Evolutionary conservation across 768 basidiomycete genomes (phyloP).

Genomic region (Lactifluus piperatus): DNA sequence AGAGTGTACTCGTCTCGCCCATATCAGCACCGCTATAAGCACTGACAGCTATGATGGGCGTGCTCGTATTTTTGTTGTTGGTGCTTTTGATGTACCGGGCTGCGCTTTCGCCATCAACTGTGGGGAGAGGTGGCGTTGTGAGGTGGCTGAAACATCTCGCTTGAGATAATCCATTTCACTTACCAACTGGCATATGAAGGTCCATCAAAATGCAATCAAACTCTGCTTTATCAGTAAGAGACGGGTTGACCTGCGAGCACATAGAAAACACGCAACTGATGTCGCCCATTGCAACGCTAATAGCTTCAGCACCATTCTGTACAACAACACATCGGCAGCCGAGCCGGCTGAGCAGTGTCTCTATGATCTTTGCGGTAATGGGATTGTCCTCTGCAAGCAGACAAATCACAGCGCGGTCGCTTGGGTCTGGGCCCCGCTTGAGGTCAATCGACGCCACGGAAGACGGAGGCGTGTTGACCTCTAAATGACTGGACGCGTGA

Average conservation of each 20-base stretch:
- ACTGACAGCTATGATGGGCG: slow-evolving; percentile 88
- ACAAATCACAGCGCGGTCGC: slow-evolving; percentile 85
- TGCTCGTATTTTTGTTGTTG: slow-evolving; percentile 87
- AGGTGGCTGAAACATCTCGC: not conserved
- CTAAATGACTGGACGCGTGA: slow-evolving; percentile 45
- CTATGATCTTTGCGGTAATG: slow-evolving; percentile 94
- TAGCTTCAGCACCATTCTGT: slow-evolving; percentile 92
- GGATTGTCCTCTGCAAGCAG: slow-evolving; percentile 96
- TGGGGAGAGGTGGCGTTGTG: slow-evolving; percentile 6
- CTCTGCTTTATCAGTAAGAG: slow-evolving; percentile 38
- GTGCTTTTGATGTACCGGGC: slow-evolving; percentile 97
- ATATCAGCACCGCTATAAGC: slow-evolving; percentile 72
- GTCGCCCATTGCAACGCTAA: slow-evolving; percentile 94
- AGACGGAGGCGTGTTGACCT: slow-evolving; percentile 61
- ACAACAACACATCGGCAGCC: slow-evolving; percentile 96
- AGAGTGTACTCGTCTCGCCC: slow-evolving; percentile 56
- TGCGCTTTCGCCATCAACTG: slow-evolving; percentile 93
- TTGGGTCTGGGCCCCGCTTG: slow-evolving; percentile 66
- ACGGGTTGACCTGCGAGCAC: slow-evolving; percentile 20
- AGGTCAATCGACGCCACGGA: slow-evolving; percentile 82
- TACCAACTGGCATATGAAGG: slow-evolving; percentile 87
- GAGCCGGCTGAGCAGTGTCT: slow-evolving; percentile 85
- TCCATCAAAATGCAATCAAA: slow-evolving; percentile 97
- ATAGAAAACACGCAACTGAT: slow-evolving; percentile 51
- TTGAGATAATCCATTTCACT: slow-evolving; percentile 31